Percentiles rank a stretch among this genome's conserved stretches.
Conservation (phyloP, 371 early-diverging fungal species). For the Syncephalastrum racemosum region DNA sequence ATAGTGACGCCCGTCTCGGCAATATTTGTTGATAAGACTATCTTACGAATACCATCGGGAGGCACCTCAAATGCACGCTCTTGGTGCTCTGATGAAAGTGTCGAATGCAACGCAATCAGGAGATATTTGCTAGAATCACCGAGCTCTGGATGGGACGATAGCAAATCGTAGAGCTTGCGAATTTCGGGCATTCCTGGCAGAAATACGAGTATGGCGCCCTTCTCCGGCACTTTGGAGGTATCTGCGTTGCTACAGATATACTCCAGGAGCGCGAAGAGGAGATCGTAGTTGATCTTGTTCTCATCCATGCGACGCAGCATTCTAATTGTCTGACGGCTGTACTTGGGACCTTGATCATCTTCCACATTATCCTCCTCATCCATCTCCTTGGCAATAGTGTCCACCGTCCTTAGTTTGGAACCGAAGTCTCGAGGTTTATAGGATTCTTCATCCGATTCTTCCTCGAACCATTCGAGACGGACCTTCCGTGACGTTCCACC, state of each 20-base stretch:
- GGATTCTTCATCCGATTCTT: slow-evolving; percentile 42
- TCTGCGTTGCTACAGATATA: slow-evolving; percentile 49
- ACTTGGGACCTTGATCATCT: slow-evolving; percentile 29
- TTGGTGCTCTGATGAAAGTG: slow-evolving; percentile 71
- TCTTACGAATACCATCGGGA: slow-evolving; percentile 69
- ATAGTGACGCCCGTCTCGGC: slow-evolving; percentile 97
- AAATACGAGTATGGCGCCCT: slow-evolving; percentile 85
- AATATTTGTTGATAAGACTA: slow-evolving; percentile 92
- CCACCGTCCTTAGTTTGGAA: slow-evolving; percentile 16
- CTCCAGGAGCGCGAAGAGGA: slow-evolving; percentile 62
- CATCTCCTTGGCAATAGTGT: not conserved
- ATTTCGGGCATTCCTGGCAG: slow-evolving; percentile 90
- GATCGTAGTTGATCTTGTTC: slow-evolving; percentile 69
- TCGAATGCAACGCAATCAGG: slow-evolving; percentile 80
- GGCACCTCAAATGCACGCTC: slow-evolving; percentile 66
- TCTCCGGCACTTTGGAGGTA: slow-evolving; percentile 39
- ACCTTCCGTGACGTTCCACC: slow-evolving; percentile 44
- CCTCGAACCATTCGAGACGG: slow-evolving; percentile 50
- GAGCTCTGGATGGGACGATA: slow-evolving; percentile 49
- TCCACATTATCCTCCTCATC: slow-evolving; percentile 28
- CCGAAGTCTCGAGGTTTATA: slow-evolving; percentile 30
- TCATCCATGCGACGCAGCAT: slow-evolving; percentile 62
- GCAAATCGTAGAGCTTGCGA: slow-evolving; percentile 50
- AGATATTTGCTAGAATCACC: slow-evolving; percentile 47
- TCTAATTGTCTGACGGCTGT: slow-evolving; percentile 42